Percentiles rank a stretch among this genome's conserved stretches.
These are phyloP conservation scores for Alternaria ethzedia DNA, from an alignment of 2,329 filamentous ascomycete genomes.

Conservation along the genomic window DNA sequence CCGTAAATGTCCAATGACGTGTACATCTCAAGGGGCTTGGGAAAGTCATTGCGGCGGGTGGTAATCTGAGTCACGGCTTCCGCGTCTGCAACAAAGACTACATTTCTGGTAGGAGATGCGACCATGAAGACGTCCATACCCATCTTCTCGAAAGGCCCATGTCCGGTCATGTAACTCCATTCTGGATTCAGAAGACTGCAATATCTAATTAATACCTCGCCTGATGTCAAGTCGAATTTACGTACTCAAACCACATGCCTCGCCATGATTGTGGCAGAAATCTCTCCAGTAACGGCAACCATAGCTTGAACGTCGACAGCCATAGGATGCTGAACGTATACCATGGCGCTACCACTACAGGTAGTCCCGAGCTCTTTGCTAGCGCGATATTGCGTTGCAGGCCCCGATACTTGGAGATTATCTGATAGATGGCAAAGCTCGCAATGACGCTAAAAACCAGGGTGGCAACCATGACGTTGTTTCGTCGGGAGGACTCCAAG, in stretches of 20 bases:
- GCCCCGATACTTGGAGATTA: conserved; percentile 43
- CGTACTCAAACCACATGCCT: conserved; percentile 67
- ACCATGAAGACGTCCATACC: conserved; percentile 68
- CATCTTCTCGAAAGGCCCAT: conserved; percentile 63
- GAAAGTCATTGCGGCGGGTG: conserved; percentile 71
- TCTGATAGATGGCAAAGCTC: conserved; percentile 40
- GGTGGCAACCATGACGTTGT: conserved; percentile 30
- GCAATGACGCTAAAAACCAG: conserved; percentile 34
- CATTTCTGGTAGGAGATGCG: conserved; percentile 63
- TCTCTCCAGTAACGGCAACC: conserved; percentile 61
- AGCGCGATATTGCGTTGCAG: conserved; percentile 51
- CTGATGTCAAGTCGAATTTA: not conserved
- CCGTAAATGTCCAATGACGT: conserved; percentile 69
- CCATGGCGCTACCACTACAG: conserved; percentile 51
- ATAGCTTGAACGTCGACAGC: conserved; percentile 62
- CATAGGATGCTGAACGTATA: conserved; percentile 61
- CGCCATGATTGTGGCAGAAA: conserved; percentile 62
- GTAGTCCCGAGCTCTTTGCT: conserved; percentile 55
- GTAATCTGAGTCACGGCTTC: conserved; percentile 71
- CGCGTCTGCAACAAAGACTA: conserved; percentile 66
- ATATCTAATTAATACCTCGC: not conserved
- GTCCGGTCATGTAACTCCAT: conserved; percentile 64
- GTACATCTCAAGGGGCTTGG: conserved; percentile 69
- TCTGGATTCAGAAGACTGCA: conserved; percentile 63
- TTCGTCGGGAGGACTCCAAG: not conserved